Evolutionary conservation across 225 moss, liverwort and hornwort species (phyloP).

Genomic region (Lunularia cruciata): DNA sequence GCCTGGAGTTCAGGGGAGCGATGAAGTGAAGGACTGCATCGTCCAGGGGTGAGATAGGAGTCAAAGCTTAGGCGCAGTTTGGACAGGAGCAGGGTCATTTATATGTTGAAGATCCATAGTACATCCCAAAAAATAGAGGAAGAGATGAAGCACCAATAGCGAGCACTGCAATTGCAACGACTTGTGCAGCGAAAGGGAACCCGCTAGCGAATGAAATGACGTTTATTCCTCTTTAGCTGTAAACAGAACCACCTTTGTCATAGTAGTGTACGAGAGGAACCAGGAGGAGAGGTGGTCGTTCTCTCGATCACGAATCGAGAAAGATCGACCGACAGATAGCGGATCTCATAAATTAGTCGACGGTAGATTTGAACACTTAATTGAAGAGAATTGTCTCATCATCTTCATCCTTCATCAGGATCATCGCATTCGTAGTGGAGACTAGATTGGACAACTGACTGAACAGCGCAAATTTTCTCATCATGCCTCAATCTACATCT

Average conservation of each 20-base stretch:
- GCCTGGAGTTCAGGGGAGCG: slow-evolving; percentile 1
- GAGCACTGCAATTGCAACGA: background rate
- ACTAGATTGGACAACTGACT: slow-evolving; percentile 12
- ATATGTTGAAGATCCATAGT: background rate
- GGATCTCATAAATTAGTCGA: background rate
- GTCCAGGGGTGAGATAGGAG: slow-evolving; percentile 9
- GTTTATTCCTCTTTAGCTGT: background rate
- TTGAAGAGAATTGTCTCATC: slow-evolving; percentile 8
- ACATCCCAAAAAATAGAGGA: slow-evolving; percentile 6
- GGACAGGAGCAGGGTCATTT: slow-evolving; percentile 10
- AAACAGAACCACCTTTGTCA: slow-evolving; percentile 1
- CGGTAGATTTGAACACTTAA: slow-evolving; percentile 10
- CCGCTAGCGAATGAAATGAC: background rate
- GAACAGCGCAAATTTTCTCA: background rate
- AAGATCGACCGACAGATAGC: slow-evolving; percentile 4
- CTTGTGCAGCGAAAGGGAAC: background rate
- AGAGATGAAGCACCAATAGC: background rate
- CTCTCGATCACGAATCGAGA: slow-evolving; percentile 9
- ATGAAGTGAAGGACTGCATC: slow-evolving; percentile 8
- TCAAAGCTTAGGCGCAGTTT: slow-evolving; percentile 11
- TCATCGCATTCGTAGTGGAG: slow-evolving; percentile 16
- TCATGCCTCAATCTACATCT: slow-evolving; percentile 7
- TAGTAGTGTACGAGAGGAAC: slow-evolving; percentile 12
- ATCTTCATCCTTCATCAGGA: slow-evolving; percentile 9
- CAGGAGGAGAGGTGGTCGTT: slow-evolving; percentile 3